phyloP scores from a whole-genome alignment of 192 early-diverging fungal genomes.

The Coemansia sp. region DNA sequence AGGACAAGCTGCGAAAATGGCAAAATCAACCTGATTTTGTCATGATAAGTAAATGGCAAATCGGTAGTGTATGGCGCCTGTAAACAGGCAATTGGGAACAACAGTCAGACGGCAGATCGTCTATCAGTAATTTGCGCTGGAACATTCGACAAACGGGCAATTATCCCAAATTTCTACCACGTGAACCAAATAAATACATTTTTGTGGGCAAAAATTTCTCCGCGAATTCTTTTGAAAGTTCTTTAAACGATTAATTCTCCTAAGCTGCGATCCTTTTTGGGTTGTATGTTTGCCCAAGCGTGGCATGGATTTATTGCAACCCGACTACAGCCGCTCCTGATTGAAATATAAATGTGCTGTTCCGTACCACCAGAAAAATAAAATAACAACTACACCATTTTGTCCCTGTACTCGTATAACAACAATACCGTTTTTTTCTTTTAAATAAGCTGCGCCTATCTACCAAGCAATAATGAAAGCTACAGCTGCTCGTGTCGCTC shows the following conservation, averaged over 20 bases:
- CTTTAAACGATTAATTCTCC: neutral
- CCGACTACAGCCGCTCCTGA: neutral
- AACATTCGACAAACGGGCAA: neutral
- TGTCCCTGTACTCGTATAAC: neutral
- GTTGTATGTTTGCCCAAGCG: neutral
- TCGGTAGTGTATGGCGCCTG: too few species aligned
- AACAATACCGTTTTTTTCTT: neutral
- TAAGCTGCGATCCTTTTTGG: neutral
- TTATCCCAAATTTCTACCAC: neutral
- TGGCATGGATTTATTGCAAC: too few species aligned
- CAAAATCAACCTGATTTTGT: too few species aligned
- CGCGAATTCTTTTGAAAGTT: conserved; percentile 1
- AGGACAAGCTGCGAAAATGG: too few species aligned
- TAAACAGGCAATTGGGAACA: too few species aligned
- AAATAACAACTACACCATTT: neutral
- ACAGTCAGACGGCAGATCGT: neutral
- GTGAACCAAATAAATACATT: neutral
- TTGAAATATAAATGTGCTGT: neutral
- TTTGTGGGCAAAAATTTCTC: neutral
- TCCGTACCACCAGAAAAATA: neutral
- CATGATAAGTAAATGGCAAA: too few species aligned
- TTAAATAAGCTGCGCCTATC: neutral
- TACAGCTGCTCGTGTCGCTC: neutral
- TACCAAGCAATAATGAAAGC: neutral
- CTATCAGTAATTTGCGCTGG: conserved; percentile 2